Evolutionary conservation across 2,329 filamentous ascomycete species (phyloP).

Genomic region (Phoma sp.): DNA sequence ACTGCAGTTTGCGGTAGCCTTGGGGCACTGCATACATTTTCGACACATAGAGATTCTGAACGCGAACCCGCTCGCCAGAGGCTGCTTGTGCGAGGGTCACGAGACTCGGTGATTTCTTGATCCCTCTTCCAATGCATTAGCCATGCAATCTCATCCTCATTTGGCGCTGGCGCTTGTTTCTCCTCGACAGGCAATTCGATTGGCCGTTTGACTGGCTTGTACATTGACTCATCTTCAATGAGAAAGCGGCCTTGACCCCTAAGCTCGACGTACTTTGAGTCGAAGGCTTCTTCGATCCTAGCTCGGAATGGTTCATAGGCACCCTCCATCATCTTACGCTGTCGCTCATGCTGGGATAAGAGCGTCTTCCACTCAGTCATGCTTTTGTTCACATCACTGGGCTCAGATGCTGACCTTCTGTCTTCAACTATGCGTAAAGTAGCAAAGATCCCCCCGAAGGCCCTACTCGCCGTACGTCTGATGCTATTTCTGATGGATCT

Average conservation of each 20-base stretch:
- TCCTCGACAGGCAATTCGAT: background rate
- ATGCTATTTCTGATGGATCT: background rate
- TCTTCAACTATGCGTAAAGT: background rate
- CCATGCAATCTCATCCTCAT: background rate
- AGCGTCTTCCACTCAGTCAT: background rate
- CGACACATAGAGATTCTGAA: background rate
- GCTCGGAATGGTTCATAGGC: constrained; percentile 3
- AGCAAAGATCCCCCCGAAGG: background rate
- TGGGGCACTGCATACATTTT: background rate
- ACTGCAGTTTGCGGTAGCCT: background rate
- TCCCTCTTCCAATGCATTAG: background rate
- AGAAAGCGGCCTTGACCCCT: constrained; percentile 5
- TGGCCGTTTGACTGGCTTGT: background rate
- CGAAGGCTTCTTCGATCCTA: constrained; percentile 2
- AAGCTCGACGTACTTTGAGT: constrained; percentile 4
- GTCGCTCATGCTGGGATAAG: background rate
- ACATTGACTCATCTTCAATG: background rate
- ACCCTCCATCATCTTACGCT: background rate
- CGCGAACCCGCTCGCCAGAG: background rate
- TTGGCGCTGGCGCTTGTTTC: background rate
- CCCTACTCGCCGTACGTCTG: background rate
- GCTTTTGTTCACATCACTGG: background rate
- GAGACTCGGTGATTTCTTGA: background rate
- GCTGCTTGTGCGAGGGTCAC: constrained; percentile 1
- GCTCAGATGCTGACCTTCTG: background rate